Base-by-base conservation (phyloP, 2,329 filamentous ascomycete species). In the Emmonsia crescens region DNA sequence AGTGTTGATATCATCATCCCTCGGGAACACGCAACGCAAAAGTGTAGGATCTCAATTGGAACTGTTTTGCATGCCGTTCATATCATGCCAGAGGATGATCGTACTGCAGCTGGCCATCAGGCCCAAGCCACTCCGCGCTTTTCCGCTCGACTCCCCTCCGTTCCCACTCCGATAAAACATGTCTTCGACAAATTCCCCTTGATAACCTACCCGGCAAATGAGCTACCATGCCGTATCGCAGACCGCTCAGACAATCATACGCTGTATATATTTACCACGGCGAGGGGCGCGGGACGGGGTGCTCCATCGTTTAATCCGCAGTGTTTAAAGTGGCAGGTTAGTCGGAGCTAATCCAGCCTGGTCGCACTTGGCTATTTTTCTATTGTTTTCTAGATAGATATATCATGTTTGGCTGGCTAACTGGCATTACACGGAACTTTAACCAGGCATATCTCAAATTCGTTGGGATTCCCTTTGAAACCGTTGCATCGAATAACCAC, bases 321-420 rank as follows among this genome's bases (percentile, higher is more conserved):
- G 62, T 99, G 94, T 78, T 80, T 97, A 70, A 96, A 93, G 79
- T 97, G 91, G 91, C 94, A 97, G 89, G 91, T 93, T 69, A 67
- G 84, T 55, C 40, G 21, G 5, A 5, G 14, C 16, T 40, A 8
- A 44, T 9, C 14, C 56, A 21, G 9, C 44, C 31, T 19, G 21
- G 27, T 29, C 27, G 2, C 24, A 16, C 0, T 8, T 24, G 4
- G 24, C 21, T 2, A 10, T 1, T 19, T 1, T 21, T 27, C 10
- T 24, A 16, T 16, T 27, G n/a, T n/a, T n/a, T n/a, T n/a, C n/a
- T n/a, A n/a, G n/a, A n/a, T n/a, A n/a, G n/a, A n/a, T n/a, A n/a
- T n/a, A n/a, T n/a, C n/a, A n/a, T n/a, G n/a, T n/a, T n/a, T n/a
- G n/a, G n/a, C n/a, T 24, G 21, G 10, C 10, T 29, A n/a, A 19